These are phyloP conservation scores for Straminergon stramineum DNA, from an alignment of 225 moss, liverwort and hornwort genomes.

Conservation along the genomic window DNA sequence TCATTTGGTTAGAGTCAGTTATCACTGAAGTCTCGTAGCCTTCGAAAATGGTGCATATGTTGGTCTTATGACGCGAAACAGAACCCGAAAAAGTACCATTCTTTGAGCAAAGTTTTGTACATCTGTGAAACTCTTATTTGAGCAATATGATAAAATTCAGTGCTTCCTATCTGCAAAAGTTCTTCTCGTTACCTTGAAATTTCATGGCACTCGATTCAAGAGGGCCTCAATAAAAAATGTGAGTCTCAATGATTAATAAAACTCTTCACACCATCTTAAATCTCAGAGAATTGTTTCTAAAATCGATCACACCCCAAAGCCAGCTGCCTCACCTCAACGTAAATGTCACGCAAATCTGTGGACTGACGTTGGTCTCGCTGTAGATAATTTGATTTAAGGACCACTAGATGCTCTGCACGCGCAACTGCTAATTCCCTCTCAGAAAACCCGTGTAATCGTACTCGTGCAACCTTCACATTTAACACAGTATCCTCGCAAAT, in stretches of 20 bases:
- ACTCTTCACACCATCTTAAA: background rate
- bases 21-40: conserved; percentile 18
- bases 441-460: conserved; percentile 68
- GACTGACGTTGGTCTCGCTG: conserved; percentile 65
- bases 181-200: background rate
- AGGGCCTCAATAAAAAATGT: background rate
- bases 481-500: background rate
- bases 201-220: background rate
- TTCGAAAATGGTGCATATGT: background rate
- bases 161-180: background rate
- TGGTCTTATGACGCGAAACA: background rate
- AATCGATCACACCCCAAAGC: background rate
- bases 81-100: background rate
- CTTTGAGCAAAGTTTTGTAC: background rate
- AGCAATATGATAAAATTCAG: background rate
- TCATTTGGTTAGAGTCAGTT: background rate
- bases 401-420: conserved; percentile 38
- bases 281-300: background rate
- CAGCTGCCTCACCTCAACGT: conserved; percentile 43
- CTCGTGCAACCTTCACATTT: conserved; percentile 50
- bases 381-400: conserved; percentile 50
- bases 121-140: background rate
- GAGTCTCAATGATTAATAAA: background rate
- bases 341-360: conserved; percentile 41
- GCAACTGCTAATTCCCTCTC: conserved; percentile 67